Conservation (phyloP, 306 rosid genomes). For the Senna siamea region DNA sequence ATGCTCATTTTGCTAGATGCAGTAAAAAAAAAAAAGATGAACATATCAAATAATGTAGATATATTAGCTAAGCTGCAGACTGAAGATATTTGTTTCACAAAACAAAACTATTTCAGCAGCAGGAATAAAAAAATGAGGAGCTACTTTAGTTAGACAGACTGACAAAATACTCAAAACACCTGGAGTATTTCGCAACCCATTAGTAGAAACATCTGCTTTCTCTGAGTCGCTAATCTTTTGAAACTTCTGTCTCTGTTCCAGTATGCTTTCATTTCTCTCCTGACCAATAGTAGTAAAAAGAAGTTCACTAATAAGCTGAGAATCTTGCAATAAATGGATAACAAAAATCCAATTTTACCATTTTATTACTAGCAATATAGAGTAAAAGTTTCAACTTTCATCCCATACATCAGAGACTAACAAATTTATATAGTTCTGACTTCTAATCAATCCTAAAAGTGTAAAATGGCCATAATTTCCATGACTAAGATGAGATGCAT, state of each 20-base stretch:
- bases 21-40: constrained; percentile 2
- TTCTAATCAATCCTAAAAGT: constrained; percentile 22
- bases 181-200: constrained; percentile 58
- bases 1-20: constrained; percentile 11
- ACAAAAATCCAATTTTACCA: not conserved
- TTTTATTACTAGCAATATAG: constrained; percentile 14
- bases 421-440: constrained; percentile 23
- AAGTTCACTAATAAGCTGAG: constrained; percentile 20
- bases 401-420: constrained; percentile 17
- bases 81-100: constrained; percentile 12
- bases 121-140: constrained; percentile 1
- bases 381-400: not conserved
- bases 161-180: constrained; percentile 44
- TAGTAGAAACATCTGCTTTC: constrained; percentile 53
- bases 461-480: constrained; percentile 14
- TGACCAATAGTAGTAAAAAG: constrained; percentile 26
- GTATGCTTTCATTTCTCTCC: constrained; percentile 60
- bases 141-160: constrained; percentile 15
- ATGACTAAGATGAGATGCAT: not conserved
- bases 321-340: not conserved
- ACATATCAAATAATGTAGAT: not conserved
- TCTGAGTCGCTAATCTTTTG: constrained; percentile 53
- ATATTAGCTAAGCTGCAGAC: constrained; percentile 12
- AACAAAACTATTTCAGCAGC: constrained; percentile 26
- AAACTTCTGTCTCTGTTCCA: constrained; percentile 65